Percentiles rank a stretch among this genome's conserved stretches.
phyloP scores from a whole-genome alignment of 139 green algal genomes.

The Tetradesmus obliquus region DNA sequence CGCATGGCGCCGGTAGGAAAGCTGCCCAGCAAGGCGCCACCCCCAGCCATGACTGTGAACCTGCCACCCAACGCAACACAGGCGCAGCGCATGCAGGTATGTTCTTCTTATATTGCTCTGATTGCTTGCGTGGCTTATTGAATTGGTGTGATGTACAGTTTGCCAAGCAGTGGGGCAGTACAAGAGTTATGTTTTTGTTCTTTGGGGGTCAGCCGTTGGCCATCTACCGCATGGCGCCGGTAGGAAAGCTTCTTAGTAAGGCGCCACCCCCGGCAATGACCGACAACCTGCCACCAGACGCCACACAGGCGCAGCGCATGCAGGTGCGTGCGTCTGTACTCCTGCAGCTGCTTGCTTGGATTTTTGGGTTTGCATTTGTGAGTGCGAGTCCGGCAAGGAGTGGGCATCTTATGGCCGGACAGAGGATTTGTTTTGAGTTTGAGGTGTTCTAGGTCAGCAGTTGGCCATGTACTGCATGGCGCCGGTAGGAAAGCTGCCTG shows the following conservation, averaged over 20 bases:
- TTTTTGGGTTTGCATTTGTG: too few species aligned
- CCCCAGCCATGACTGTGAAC: slow-evolving; percentile 29
- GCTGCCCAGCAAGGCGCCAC: slow-evolving; percentile 13
- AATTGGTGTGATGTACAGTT: too few species aligned
- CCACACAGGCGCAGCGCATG: slow-evolving; percentile 39
- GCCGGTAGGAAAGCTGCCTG: background rate
- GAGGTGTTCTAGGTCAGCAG: too few species aligned
- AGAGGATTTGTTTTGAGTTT: too few species aligned
- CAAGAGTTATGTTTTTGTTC: too few species aligned
- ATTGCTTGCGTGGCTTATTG: too few species aligned
- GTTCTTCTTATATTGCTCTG: background rate
- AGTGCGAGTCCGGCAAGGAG: too few species aligned
- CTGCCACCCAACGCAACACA: slow-evolving; percentile 45
- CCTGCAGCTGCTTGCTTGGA: background rate
- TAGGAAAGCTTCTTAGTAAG: slow-evolving; percentile 2
- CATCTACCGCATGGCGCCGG: slow-evolving; percentile 26
- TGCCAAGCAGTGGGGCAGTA: too few species aligned
- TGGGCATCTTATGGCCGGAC: too few species aligned
- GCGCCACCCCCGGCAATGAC: slow-evolving; percentile 14
- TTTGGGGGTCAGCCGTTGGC: slow-evolving; percentile 33
- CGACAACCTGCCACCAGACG: slow-evolving; percentile 39
- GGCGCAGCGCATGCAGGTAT: slow-evolving; percentile 39
- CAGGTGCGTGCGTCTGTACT: background rate
- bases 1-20: slow-evolving; percentile 21
- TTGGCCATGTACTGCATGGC: slow-evolving; percentile 23